Percentiles rank a stretch among this genome's conserved stretches.
phyloP scores from a whole-genome alignment of 73 alveolate species.

The Paramecium primaurelia region DNA sequence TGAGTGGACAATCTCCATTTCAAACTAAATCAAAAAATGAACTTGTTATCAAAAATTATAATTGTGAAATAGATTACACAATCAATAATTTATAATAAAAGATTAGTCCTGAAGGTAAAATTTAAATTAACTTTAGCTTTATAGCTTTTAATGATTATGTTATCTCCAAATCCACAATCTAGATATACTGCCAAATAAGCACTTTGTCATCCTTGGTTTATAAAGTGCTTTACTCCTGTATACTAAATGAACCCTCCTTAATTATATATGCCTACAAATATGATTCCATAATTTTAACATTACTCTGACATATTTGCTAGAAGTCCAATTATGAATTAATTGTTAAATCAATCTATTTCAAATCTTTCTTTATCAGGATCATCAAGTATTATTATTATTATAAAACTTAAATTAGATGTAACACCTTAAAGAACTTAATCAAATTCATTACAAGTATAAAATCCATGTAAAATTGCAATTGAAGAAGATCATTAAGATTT shows the following conservation, averaged over 20 bases:
- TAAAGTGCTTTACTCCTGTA: background rate
- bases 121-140: background rate
- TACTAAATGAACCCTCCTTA: background rate
- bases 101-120: constrained; percentile 41
- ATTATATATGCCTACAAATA: background rate
- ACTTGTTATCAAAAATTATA: constrained; percentile 48
- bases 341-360: background rate
- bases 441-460: background rate
- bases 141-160: background rate
- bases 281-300: background rate
- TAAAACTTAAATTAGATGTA: background rate
- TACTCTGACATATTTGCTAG: background rate
- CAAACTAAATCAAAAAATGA: constrained; percentile 56
- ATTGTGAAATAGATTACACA: constrained; percentile 48
- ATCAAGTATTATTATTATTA: background rate
- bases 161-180: constrained; percentile 6
- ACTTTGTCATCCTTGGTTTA: constrained; percentile 50
- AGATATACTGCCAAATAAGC: constrained; percentile 50
- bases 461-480: background rate
- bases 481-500: constrained; percentile 17
- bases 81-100: background rate
- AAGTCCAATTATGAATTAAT: constrained; percentile 19
- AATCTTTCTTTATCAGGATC: background rate
- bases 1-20: constrained; percentile 59
- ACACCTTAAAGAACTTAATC: constrained; percentile 25